Conservation (phyloP, 257 asterid genomes). For the Petrea volubilis region DNA sequence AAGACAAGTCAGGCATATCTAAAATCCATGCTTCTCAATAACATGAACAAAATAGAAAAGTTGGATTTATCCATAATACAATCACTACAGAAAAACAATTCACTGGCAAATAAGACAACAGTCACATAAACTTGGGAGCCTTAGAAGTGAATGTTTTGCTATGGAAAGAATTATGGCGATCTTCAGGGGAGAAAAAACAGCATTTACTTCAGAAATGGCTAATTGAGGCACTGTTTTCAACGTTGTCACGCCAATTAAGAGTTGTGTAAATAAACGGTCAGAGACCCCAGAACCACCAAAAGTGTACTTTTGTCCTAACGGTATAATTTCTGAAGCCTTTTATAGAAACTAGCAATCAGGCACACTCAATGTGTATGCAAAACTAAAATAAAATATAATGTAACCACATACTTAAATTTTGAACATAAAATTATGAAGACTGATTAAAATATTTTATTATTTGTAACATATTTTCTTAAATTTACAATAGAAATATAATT, state of each 20-base stretch:
- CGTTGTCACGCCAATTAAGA: background rate
- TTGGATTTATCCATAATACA: background rate
- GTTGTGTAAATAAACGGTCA: background rate
- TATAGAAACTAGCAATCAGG: too few relatives aligned
- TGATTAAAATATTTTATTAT: too few relatives aligned
- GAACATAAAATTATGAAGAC: too few relatives aligned
- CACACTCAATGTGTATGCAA: too few relatives aligned
- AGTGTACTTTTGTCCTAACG: too few relatives aligned
- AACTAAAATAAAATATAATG: too few relatives aligned
- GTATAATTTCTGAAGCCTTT: too few relatives aligned
- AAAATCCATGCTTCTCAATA: background rate
- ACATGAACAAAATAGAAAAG: background rate
- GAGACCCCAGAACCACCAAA: background rate
- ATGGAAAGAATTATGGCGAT: too few relatives aligned
- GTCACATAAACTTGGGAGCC: background rate
- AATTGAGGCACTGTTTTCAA: background rate
- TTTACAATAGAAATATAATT: too few relatives aligned
- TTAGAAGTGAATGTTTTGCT: background rate
- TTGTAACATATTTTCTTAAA: too few relatives aligned
- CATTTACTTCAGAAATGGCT: background rate
- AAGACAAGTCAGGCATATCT: conserved; percentile 16
- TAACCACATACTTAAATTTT: too few relatives aligned
- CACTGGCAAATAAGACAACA: background rate
- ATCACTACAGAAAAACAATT: background rate
- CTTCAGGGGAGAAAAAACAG: background rate